Evolutionary conservation across 345 rosid species (phyloP).

Genomic region (Citrus maxima): DNA sequence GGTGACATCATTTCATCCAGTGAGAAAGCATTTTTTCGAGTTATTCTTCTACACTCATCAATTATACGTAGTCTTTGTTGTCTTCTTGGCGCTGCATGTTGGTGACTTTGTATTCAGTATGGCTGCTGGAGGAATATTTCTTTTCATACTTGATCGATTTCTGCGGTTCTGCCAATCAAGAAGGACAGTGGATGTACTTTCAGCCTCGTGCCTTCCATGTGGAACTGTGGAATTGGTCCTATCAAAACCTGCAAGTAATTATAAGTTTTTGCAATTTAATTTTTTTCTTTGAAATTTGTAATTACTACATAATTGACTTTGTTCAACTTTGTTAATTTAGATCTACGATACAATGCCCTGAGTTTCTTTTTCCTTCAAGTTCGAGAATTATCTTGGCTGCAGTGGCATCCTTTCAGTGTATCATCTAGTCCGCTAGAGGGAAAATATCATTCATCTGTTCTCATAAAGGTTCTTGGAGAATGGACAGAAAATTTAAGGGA

Average conservation of each 20-base stretch:
- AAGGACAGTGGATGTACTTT: conserved; percentile 60
- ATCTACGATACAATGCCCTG: conserved; percentile 73
- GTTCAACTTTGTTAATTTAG: conserved; percentile 24
- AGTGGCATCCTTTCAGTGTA: conserved; percentile 98
- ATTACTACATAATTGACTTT: not conserved
- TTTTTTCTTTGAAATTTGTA: not conserved
- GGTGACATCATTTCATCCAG: conserved; percentile 67
- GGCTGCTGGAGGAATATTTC: conserved; percentile 73
- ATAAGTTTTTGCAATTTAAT: not conserved
- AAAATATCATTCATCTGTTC: conserved; percentile 56
- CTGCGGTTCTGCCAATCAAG: conserved; percentile 89
- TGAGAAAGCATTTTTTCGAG: conserved; percentile 73
- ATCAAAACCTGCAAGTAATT: conserved; percentile 70
- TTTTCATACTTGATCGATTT: conserved; percentile 85
- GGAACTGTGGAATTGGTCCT: conserved; percentile 74
- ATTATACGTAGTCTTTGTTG: conserved; percentile 67
- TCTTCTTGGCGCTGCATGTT: conserved; percentile 82
- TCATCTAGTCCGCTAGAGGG: conserved; percentile 91
- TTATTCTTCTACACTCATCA: conserved; percentile 95
- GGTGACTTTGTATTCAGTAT: conserved; percentile 71
- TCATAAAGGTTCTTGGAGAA: conserved; percentile 75
- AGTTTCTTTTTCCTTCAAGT: conserved; percentile 87
- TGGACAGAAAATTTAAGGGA: conserved; percentile 74
- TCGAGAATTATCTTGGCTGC: conserved; percentile 83
- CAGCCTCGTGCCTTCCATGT: conserved; percentile 73